Percentiles rank a stretch among this genome's conserved stretches.
Evolutionary conservation across 140 eudicot genomes (phyloP).

Genomic region (Anethum foeniculum): DNA sequence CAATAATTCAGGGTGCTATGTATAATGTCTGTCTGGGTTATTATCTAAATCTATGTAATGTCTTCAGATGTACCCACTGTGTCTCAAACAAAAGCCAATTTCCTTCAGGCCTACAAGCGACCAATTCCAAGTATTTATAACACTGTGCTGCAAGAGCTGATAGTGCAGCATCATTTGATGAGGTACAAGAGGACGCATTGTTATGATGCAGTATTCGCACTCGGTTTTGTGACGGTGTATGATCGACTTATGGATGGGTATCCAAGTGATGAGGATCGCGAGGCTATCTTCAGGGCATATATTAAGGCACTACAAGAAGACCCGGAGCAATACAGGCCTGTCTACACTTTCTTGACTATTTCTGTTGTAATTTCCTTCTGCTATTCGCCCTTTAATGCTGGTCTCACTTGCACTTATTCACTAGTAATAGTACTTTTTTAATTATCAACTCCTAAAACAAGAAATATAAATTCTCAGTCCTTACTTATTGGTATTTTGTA

Average conservation of each 20-base stretch:
- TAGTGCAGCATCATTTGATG: slow-evolving; percentile 84
- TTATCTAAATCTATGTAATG: not conserved
- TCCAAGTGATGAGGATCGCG: slow-evolving; percentile 76
- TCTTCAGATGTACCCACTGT: slow-evolving; percentile 75
- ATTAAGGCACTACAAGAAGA: slow-evolving; percentile 80
- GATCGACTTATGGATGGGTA: slow-evolving; percentile 94
- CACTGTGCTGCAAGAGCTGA: slow-evolving; percentile 72
- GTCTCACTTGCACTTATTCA: not conserved
- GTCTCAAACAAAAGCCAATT: slow-evolving; percentile 67
- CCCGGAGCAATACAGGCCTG: slow-evolving; percentile 72
- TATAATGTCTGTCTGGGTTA: not conserved
- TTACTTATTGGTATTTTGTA: not conserved
- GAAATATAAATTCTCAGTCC: not conserved
- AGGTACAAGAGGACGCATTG: slow-evolving; percentile 72
- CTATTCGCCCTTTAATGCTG: not conserved
- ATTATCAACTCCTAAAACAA: not conserved
- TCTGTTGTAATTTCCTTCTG: not conserved
- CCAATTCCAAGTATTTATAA: slow-evolving; percentile 95
- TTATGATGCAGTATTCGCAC: slow-evolving; percentile 80
- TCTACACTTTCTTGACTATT: slow-evolving; percentile 1
- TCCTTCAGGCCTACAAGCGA: slow-evolving; percentile 69
- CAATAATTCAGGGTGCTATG: not conserved
- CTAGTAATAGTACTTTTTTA: not conserved
- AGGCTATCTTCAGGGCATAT: slow-evolving; percentile 74
- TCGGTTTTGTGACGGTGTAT: slow-evolving; percentile 89